A percentile compares a stretch with the other conserved stretches of the same genome.
phyloP scores from a whole-genome alignment of 2,329 filamentous ascomycete genomes.

The Diaporthe citriasiana region DNA sequence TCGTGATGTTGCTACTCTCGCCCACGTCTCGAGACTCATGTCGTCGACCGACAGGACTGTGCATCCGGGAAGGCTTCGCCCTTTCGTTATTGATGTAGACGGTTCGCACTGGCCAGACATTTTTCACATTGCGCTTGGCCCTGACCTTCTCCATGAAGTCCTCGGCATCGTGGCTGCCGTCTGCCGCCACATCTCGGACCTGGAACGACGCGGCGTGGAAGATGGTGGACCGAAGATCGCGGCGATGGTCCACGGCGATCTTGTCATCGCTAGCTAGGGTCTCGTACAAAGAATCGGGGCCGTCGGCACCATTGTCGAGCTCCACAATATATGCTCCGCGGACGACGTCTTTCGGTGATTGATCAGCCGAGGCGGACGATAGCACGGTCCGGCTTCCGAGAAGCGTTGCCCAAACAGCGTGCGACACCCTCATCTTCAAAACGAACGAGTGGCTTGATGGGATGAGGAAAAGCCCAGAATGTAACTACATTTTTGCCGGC shows the following conservation, averaged over 20 bases:
- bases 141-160: conserved; percentile 22
- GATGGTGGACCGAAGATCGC: conserved; percentile 21
- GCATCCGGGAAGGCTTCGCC: neutral
- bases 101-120: conserved; percentile 15
- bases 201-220: conserved; percentile 26
- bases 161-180: conserved; percentile 7
- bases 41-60: neutral
- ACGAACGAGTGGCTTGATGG: neutral
- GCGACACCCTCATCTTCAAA: conserved; percentile 25
- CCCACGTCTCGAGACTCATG: neutral
- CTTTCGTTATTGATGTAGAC: conserved; percentile 8
- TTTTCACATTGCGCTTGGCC: conserved; percentile 11
- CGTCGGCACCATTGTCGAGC: neutral
- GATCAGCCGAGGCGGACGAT: conserved; percentile 21
- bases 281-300: conserved; percentile 11
- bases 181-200: conserved; percentile 1
- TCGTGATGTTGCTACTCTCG: conserved; percentile 8
- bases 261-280: conserved; percentile 1
- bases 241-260: conserved; percentile 15
- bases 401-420: conserved; percentile 18
- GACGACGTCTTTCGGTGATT: conserved; percentile 5
- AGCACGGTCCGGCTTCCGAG: conserved; percentile 8
- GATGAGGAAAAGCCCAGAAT: neutral
- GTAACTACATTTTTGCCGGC: neutral
- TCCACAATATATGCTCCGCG: conserved; percentile 27